Evolutionary conservation across 768 basidiomycete genomes (phyloP), one percentile per base, ranked within the genome.

Genomic region (Suillus alpinus): DNA sequence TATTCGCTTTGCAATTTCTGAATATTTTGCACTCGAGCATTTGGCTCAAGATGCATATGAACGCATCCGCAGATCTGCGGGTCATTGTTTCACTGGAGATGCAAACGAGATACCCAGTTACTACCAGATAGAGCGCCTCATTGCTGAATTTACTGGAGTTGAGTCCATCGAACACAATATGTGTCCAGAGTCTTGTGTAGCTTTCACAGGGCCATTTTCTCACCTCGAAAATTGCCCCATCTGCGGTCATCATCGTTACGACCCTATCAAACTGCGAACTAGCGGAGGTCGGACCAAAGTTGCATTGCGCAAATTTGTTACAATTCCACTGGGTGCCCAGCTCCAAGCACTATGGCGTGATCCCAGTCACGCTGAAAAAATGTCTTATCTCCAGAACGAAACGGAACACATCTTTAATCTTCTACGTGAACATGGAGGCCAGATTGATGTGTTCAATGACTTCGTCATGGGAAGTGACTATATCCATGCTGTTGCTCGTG

Each of bases 261-360:
- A 41, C 18, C 6, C 40, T 41, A 41, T 41, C 40, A 41, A 41
- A 18, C 40, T 41, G 40, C 6, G 16, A 41, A 41, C 18, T 41
- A 41, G 40, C 1, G 18, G 18, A n/a, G 40, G 40, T 41, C 40
- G 40, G 40, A 41, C 40, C 40, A 58, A 46, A n/a, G n/a, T n/a
- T n/a, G n/a, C n/a, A n/a, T n/a, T n/a, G n/a, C n/a, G n/a, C n/a
- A n/a, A n/a, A n/a, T 46, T 58, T n/a, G 32, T 43, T 16, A 58
- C 57, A 12, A 58, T 58, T 46, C 57, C 53, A 31, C 34, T 56
- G 20, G 53, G 34, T 12, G 29, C 32, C 9, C 53, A 56, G 53
- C 53, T 37, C n/a, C 57, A 58, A 58, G 57, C 57, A 31, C 57
- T n/a, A n/a, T n/a, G n/a, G n/a, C n/a, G n/a, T n/a, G n/a, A n/a